phyloP scores from a whole-genome alignment of 306 rosid species.

The Pterocarpus santalinus region DNA sequence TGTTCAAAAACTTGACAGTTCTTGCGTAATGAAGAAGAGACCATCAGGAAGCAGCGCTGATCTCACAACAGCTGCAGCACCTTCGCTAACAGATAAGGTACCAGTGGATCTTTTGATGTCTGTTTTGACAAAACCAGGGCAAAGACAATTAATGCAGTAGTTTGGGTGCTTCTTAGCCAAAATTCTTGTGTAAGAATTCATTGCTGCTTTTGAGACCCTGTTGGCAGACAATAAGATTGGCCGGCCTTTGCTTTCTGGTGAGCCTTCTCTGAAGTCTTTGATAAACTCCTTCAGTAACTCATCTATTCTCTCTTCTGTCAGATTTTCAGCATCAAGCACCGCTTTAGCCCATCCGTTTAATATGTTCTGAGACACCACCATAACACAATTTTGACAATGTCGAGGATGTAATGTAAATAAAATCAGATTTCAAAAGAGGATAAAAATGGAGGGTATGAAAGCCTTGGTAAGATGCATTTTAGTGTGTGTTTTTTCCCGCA shows the following conservation, averaged over 20 bases:
- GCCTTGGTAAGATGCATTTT: too few species aligned
- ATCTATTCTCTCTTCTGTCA: conserved; percentile 41
- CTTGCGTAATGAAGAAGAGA: neutral
- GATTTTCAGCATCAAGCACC: conserved; percentile 27
- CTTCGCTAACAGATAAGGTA: conserved; percentile 39
- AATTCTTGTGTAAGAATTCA: conserved; percentile 57
- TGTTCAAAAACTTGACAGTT: conserved; percentile 16
- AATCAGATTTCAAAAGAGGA: too few species aligned
- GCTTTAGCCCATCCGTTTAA: conserved; percentile 46
- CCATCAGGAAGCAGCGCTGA: conserved; percentile 46
- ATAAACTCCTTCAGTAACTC: conserved; percentile 35
- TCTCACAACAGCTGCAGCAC: conserved; percentile 50
- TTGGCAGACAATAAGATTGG: conserved; percentile 29
- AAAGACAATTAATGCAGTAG: conserved; percentile 44
- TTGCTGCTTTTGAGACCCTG: conserved; percentile 49
- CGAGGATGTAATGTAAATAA: neutral
- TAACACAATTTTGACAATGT: neutral
- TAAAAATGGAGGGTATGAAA: too few species aligned
- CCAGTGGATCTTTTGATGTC: conserved; percentile 46
- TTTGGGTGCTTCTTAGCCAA: conserved; percentile 40
- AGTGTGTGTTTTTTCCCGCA: too few species aligned
- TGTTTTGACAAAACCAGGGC: conserved; percentile 58
- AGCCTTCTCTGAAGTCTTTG: conserved; percentile 39
- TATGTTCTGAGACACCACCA: neutral
- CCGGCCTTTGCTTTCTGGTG: conserved; percentile 49